Conservation (phyloP, 257 asterid genomes). For the Paulownia fortunei region DNA sequence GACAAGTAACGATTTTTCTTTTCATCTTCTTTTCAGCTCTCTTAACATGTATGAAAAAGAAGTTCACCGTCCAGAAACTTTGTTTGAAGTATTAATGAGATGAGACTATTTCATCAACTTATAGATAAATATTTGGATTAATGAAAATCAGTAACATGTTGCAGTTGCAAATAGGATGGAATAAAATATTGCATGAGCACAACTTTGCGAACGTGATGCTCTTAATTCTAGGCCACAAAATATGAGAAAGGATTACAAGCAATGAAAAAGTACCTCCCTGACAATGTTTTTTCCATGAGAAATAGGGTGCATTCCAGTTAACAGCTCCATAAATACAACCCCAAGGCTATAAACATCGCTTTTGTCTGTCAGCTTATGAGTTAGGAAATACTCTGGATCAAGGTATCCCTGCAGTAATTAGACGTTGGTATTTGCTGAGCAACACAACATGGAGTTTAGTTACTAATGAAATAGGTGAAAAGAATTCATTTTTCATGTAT, state of each 20-base stretch:
- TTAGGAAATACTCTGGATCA: constrained; percentile 93
- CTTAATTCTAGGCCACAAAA: neutral
- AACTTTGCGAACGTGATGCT: neutral
- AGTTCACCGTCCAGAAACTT: too few relatives aligned
- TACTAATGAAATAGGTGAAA: too few relatives aligned
- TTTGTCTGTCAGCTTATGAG: constrained; percentile 87
- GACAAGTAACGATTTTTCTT: neutral
- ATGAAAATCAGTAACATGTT: neutral
- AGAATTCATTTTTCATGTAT: too few relatives aligned
- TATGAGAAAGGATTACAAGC: neutral
- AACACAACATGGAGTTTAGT: neutral
- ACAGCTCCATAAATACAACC: constrained; percentile 81
- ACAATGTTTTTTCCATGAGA: constrained; percentile 92
- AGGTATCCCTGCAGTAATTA: constrained; percentile 80
- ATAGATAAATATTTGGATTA: too few relatives aligned
- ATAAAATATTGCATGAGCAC: neutral
- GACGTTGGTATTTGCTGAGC: neutral
- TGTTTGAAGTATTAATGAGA: neutral
- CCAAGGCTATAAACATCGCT: constrained; percentile 97
- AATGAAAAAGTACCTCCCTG: constrained; percentile 67
- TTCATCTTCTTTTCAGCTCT: neutral
- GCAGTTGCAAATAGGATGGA: neutral
- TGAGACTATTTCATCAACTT: neutral
- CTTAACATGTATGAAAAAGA: neutral
- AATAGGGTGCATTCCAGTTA: constrained; percentile 91